Evolutionary conservation across 805 yeast species (phyloP), one percentile per base, ranked within the genome.

Genomic region (Suhomyces canberraensis): DNA sequence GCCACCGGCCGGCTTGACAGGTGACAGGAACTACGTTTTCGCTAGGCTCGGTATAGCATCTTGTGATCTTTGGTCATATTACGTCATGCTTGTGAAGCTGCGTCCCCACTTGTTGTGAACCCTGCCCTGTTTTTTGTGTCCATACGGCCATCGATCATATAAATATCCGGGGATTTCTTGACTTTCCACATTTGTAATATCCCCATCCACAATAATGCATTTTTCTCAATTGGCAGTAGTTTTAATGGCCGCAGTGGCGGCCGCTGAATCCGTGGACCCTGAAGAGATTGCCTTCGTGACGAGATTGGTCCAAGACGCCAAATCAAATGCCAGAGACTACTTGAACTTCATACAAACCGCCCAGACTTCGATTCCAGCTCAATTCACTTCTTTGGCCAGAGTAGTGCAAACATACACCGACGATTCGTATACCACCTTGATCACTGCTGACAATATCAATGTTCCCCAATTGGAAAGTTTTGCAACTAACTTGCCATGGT

Each of bases 391-490:
- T 11, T 52, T 64, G 39, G 69, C 67, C 11, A 27, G 37, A 13
- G 41, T 45, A 32, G 56, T 64, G 9, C 42, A 41, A n/a, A 54
- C 64, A 7, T 64, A 62, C 43, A 56, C 54, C 3, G 67, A 63
- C 42, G 63, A 61, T 37, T 51, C 66, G 8, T 65, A 64, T 44
- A 64, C 70, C 13, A 64, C 71, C 3, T 50, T 58, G 35, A 22
- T 42, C 22, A 29, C 18, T 17, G 22, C 27, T 5, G 39, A 40
- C n/a, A 31, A 20, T 26, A 29, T 43, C 11, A 30, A 42, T 19
- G 40, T 45, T 13, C 11, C 34, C 8, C 18, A 32, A 19, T 21
- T 45, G 15, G 35, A 40, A 30, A 25, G 35, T 7, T 38, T 45
- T 14, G 49, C 44, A 2, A 37, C 44, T 5, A 26, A 16, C 16